Base-by-base conservation (phyloP, 495 filamentous ascomycete species). In the Terfezia boudieri region DNA sequence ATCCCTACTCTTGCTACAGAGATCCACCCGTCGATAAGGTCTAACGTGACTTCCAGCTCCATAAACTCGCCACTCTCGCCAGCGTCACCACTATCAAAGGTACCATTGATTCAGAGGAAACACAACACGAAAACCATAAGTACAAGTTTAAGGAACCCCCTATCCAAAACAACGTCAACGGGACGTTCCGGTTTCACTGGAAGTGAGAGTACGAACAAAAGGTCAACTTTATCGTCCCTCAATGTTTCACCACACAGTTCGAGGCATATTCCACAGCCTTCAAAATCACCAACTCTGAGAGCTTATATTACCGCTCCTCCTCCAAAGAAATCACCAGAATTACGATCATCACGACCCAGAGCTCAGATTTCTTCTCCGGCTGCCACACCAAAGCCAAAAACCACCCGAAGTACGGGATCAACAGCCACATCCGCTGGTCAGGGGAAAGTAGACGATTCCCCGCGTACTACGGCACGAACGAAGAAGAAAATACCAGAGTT, bases 281-380 rank as follows among this genome's bases (percentile, higher is more conserved):
- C 62, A 2, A 72, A 66, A 55, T 74, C 70, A 53, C 71, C 73
- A 22, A 74, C 69, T 46, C 64, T 83, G 14, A 71, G 74, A 53
- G 81, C 79, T n/a, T 80, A 80, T 67, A 79, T 85, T 57, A 73
- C 76, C 53, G 72, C 74, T 16, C 76, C 79, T 10, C 71, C 68
- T 36, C 74, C 74, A 7, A 77, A 78, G 54, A 75, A 74, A 54
- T 84, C 81, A 0, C 62, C 62, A 0, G 59, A 56, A 43, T 55
- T 65, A 10, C 54, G 62, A 41, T 65, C 62, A 48, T 65, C 62
- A 32, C 57, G 62, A 14, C 41, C 41, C 4, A 46, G 41, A 20
- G 41, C 41, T 14, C 41, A 46, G 17, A 20, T 46, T 46, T 46
- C 41, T 20, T 14, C 41, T 46, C 8, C 55, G 59, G 14, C 59